Evolutionary conservation across 2,329 filamentous ascomycete genomes (phyloP).

Genomic region (Dothistroma septosporum): DNA sequence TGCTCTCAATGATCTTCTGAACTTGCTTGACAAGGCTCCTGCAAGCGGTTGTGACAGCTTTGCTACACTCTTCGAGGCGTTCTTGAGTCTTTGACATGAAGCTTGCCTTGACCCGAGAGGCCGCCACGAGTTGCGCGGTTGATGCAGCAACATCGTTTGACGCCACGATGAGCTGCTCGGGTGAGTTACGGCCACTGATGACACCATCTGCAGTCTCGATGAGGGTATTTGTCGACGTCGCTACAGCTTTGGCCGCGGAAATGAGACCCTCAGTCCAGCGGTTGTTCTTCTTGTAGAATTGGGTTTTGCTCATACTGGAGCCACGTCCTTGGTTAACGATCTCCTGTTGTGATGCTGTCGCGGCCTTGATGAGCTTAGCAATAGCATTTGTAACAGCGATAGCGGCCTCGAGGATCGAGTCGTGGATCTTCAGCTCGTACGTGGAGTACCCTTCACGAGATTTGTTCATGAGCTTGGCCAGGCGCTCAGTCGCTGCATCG

Average conservation of each 20-base stretch:
- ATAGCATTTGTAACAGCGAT: conserved; percentile 93
- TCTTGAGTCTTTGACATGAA: conserved; percentile 99
- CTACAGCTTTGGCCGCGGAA: conserved; percentile 93
- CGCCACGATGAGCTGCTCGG: conserved; percentile 95
- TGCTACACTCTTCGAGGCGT: conserved; percentile 80
- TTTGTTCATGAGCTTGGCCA: conserved; percentile 92
- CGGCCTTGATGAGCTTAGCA: conserved; percentile 88
- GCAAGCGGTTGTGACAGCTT: conserved; percentile 87
- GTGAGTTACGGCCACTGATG: conserved; percentile 83
- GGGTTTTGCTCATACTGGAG: conserved; percentile 67
- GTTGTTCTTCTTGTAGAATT: conserved; percentile 99
- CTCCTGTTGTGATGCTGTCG: conserved; percentile 87
- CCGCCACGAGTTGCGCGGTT: conserved; percentile 93
- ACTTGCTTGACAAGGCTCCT: conserved; percentile 85
- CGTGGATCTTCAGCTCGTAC: conserved; percentile 93
- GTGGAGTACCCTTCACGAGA: conserved; percentile 93
- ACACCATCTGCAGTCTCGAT: conserved; percentile 98
- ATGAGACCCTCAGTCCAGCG: conserved; percentile 98
- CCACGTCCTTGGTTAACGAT: conserved; percentile 92
- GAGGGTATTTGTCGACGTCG: conserved; percentile 85
- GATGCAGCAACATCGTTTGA: conserved; percentile 95
- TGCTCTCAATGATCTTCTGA: conserved; percentile 86
- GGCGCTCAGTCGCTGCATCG: conserved; percentile 80
- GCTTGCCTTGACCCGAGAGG: conserved; percentile 90
- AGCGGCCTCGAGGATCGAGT: conserved; percentile 88